A percentile compares a stretch with the other conserved stretches of the same genome.
Conservation (phyloP, 1,284 basidiomycete genomes). For the Apiotrichum brassicae region DNA sequence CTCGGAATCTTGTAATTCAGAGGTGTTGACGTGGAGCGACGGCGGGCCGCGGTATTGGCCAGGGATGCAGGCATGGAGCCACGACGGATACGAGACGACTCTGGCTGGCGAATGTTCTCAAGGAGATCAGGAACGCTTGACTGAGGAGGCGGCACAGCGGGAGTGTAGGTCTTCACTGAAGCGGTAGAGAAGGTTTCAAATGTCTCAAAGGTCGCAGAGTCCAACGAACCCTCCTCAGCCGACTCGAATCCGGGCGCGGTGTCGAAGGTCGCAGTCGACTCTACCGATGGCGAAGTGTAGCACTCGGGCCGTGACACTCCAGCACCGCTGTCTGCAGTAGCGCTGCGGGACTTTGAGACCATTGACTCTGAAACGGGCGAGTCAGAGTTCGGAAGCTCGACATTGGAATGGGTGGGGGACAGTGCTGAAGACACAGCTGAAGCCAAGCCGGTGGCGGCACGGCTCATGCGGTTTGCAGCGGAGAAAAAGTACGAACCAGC, state of each 20-base stretch:
- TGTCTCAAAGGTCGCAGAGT: constrained; percentile 2
- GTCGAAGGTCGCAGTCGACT: neutral
- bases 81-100: neutral
- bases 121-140: neutral
- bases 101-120: neutral
- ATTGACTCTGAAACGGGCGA: neutral
- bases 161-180: neutral
- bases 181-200: neutral
- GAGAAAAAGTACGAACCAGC: neutral
- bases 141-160: neutral
- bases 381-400: neutral
- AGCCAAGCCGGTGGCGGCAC: neutral
- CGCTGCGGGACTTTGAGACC: too few species aligned
- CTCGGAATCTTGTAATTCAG: neutral
- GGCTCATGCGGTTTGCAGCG: constrained; percentile 1
- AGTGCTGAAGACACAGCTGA: neutral
- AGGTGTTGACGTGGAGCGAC: neutral
- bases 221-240: constrained; percentile 1
- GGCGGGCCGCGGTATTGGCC: neutral
- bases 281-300: neutral
- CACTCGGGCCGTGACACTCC: neutral
- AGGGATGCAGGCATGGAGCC: neutral
- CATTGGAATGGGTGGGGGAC: neutral
- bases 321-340: neutral
- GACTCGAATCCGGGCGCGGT: neutral